These are phyloP conservation scores for Neurospora sp. DNA, from an alignment of 2,329 filamentous ascomycete species.

Conservation along the genomic window DNA sequence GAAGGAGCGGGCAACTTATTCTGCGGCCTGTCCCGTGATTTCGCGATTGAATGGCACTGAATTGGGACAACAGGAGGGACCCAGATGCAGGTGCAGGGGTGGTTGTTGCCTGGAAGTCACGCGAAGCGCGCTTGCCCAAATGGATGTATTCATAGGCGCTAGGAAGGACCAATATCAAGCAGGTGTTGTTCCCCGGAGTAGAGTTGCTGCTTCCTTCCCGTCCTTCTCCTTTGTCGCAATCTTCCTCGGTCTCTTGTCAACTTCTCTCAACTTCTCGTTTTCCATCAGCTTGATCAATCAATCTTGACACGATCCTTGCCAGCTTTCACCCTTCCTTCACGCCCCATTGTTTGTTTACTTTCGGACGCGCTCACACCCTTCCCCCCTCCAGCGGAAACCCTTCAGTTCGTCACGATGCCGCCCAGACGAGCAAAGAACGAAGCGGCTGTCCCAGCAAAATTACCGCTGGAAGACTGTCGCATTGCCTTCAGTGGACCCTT, in stretches of 20 bases:
- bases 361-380: background rate
- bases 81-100: background rate
- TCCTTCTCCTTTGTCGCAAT: background rate
- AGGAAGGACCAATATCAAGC: background rate
- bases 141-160: background rate
- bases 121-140: conserved; percentile 4
- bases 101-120: conserved; percentile 15
- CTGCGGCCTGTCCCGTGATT: conserved; percentile 9
- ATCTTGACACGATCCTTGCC: background rate
- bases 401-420: conserved; percentile 10
- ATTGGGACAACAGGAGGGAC: background rate
- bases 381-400: background rate
- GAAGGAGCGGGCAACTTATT: background rate
- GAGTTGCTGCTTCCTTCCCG: background rate
- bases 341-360: background rate
- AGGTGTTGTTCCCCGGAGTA: background rate
- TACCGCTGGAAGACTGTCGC: conserved; percentile 36
- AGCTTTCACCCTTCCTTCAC: background rate
- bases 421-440: conserved; percentile 13
- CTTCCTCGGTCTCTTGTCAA: background rate
- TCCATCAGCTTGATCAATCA: background rate
- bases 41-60: conserved; percentile 2
- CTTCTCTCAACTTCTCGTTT: background rate
- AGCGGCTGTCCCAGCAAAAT: conserved; percentile 8
- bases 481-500: conserved; percentile 55